Evolutionary conservation across 495 filamentous ascomycete species (phyloP).

Genomic region (Evansstolkia leycettana): DNA sequence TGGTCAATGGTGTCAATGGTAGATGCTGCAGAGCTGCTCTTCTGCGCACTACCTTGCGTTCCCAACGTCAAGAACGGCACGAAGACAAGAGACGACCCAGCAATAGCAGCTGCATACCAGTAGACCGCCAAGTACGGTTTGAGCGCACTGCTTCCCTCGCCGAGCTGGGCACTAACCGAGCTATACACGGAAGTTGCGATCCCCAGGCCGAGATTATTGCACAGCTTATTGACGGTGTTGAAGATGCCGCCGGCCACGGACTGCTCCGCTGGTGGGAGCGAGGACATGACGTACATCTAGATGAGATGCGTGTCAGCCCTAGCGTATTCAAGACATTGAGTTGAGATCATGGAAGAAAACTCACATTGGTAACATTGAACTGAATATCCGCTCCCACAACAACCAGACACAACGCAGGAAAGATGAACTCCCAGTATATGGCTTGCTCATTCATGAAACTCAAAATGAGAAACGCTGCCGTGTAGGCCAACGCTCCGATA

Average conservation of each 20-base stretch:
- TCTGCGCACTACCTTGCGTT: slow-evolving; percentile 19
- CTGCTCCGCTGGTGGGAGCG: slow-evolving; percentile 5
- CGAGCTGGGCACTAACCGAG: slow-evolving; percentile 10
- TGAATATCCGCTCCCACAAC: slow-evolving; percentile 45
- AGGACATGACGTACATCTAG: slow-evolving; percentile 13
- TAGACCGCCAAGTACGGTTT: slow-evolving; percentile 17
- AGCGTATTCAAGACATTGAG: too few species aligned
- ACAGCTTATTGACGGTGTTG: slow-evolving; percentile 8
- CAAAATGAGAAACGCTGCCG: slow-evolving; percentile 42
- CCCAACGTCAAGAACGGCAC: slow-evolving; percentile 21
- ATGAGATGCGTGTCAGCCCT: slow-evolving; percentile 8
- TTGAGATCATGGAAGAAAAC: too few species aligned
- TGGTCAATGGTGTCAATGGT: too few species aligned
- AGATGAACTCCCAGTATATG: slow-evolving; percentile 46
- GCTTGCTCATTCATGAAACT: slow-evolving; percentile 27
- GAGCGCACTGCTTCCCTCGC: slow-evolving; percentile 8
- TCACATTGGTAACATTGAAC: slow-evolving; percentile 47
- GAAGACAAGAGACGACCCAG: slow-evolving; percentile 15
- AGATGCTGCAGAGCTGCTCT: too few species aligned
- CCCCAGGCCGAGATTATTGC: slow-evolving; percentile 19
- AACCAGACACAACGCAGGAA: slow-evolving; percentile 36
- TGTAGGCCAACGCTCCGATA: slow-evolving; percentile 28
- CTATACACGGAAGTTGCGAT: slow-evolving; percentile 18
- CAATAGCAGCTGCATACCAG: slow-evolving; percentile 19
- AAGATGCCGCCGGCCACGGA: slow-evolving; percentile 39